Conservation (phyloP, 164 flowering plant species). For the Liquidambar formosana region DNA sequence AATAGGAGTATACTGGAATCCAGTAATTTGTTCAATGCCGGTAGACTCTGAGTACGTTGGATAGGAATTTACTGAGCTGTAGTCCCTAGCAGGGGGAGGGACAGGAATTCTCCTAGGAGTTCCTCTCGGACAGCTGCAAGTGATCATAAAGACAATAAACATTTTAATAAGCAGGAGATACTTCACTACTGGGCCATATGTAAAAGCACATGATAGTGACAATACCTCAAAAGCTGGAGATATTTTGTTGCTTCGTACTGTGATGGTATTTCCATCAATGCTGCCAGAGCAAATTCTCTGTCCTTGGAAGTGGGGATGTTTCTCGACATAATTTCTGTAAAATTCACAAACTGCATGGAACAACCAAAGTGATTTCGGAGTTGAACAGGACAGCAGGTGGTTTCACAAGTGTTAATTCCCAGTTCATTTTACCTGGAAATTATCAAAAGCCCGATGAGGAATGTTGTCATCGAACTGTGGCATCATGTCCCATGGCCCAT, state of each 20-base stretch:
- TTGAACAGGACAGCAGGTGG: not conserved
- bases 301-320: slow-evolving; percentile 28
- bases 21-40: slow-evolving; percentile 17
- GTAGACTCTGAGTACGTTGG: slow-evolving; percentile 9
- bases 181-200: too few species aligned
- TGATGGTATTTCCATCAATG: slow-evolving; percentile 59
- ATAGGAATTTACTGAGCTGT: slow-evolving; percentile 2
- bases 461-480: slow-evolving; percentile 51
- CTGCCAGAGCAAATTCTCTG: slow-evolving; percentile 49
- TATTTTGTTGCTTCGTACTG: slow-evolving; percentile 51
- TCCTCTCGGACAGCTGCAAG: slow-evolving; percentile 31
- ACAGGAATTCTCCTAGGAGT: slow-evolving; percentile 24
- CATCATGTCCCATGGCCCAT: slow-evolving; percentile 69
- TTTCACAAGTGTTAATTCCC: not conserved
- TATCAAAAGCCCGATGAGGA: slow-evolving; percentile 54
- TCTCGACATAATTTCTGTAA: slow-evolving; percentile 48
- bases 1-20: slow-evolving; percentile 11
- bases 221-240: slow-evolving; percentile 46
- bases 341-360: slow-evolving; percentile 55
- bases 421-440: slow-evolving; percentile 44
- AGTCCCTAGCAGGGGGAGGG: slow-evolving; percentile 30
- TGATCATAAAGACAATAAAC: not conserved
- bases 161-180: not conserved
- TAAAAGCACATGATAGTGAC: not conserved
- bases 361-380: not conserved